Evolutionary conservation across 176 grass and related monocot genomes (phyloP).

Genomic region (Zoysia pacifica): DNA sequence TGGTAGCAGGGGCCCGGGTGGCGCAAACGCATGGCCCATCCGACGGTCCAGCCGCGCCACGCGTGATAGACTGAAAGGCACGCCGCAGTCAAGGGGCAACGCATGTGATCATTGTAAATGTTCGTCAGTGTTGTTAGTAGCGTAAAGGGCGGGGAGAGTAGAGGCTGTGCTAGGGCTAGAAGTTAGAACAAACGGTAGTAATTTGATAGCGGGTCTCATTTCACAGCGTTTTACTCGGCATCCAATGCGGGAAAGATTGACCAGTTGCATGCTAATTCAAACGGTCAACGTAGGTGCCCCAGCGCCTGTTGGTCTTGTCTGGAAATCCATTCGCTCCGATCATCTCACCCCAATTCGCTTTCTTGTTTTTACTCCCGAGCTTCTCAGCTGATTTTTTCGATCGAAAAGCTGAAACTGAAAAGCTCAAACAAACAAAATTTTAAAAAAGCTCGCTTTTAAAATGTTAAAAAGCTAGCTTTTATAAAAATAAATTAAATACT

Average conservation of each 20-base stretch:
- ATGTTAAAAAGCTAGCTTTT: too few species aligned
- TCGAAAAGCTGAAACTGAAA: too few species aligned
- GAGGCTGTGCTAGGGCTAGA: not conserved
- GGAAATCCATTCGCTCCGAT: not conserved
- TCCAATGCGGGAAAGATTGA: too few species aligned
- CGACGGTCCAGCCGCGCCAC: conserved; percentile 13
- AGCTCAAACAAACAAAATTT: too few species aligned
- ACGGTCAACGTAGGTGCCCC: not conserved
- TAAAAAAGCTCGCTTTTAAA: too few species aligned
- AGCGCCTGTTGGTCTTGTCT: not conserved
- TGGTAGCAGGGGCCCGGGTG: not conserved
- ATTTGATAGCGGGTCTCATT: not conserved
- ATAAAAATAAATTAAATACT: too few species aligned
- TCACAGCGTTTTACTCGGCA: not conserved
- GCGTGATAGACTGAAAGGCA: conserved; percentile 8
- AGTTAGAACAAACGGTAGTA: not conserved
- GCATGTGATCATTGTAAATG: conserved; percentile 40
- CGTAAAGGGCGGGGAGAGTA: too few species aligned
- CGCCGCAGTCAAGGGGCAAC: conserved; percentile 22
- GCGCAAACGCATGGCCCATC: not conserved
- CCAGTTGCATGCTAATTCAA: not conserved
- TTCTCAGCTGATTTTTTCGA: too few species aligned
- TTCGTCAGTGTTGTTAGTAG: not conserved
- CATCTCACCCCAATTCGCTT: not conserved
- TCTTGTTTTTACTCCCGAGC: too few species aligned